Evolutionary conservation across 2,329 filamentous ascomycete genomes (phyloP), one percentile per base, ranked within the genome.

Genomic region (Bipolaris victoriae): DNA sequence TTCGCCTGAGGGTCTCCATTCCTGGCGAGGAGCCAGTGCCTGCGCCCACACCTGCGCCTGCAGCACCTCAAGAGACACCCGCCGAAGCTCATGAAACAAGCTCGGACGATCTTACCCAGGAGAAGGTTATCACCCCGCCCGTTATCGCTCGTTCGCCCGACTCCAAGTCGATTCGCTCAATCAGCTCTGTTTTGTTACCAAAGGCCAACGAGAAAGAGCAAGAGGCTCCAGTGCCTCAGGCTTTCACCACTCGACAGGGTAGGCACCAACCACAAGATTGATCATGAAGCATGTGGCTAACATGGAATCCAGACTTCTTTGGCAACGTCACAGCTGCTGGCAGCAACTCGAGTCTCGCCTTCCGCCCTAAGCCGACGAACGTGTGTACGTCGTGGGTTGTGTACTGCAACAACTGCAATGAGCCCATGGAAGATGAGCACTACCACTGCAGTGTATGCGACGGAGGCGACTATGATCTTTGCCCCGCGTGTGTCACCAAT

Each of bases 401-500:
- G 43, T 96, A 91, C 82, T 99, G 95, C 85, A 98, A 99, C 80
- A 85, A 86, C 74, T 99, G 95, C 78, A 89, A 92, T 65, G 82
- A 81, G 60, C 86, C 88, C 40, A 92, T 97, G 69, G 85, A 89
- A 26, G 88, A 92, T 67, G 85, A 87, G 49, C 94, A 99, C 78
- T 99, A 91, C 77, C 95, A 99, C 79, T 99, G 96, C 82, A 90
- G 90, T 64, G 91, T 90, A 56, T 99, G 95, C 74, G 92, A 98
- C 63, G 86, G 90, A 55, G 95, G 94, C 39, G 95, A 99, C 76
- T 99, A 93, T 70, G 95, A 99, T 72, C 85, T 99, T 29, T 99
- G 96, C 82, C 84, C 88, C 63, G 77, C 81, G 5, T 99, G 95
- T 70, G 86, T 97, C 46, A 84, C 88, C 48, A 80, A 83, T 40